A percentile compares a stretch with the other conserved stretches of the same genome.
phyloP scores from a whole-genome alignment of 495 filamentous ascomycete genomes.

The Aspergillus nanangensis region DNA sequence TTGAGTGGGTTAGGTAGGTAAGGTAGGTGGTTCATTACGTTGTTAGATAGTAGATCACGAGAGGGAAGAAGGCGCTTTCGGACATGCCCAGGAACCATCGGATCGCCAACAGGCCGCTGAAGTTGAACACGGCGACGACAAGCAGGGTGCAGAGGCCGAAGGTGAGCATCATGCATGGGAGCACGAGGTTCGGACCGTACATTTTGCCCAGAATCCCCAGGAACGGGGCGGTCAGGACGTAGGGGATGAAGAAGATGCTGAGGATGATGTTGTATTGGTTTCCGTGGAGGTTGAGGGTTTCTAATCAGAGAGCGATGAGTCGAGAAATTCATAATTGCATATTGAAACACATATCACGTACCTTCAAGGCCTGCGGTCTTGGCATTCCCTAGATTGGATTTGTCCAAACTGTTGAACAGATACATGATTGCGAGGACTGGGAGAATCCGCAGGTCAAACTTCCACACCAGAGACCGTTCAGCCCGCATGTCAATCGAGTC shows the following conservation, averaged over 20 bases:
- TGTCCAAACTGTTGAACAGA: constrained; percentile 53
- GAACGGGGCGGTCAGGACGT: constrained; percentile 59
- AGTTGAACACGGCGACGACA: constrained; percentile 50
- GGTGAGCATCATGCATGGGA: constrained; percentile 61
- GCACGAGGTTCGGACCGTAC: constrained; percentile 53
- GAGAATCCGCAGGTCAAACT: constrained; percentile 52
- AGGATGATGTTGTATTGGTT: constrained; percentile 67
- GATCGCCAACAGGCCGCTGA: constrained; percentile 55
- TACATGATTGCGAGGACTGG: constrained; percentile 56
- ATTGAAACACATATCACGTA: constrained; percentile 5
- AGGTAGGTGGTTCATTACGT: constrained; percentile 20
- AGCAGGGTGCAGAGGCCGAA: constrained; percentile 58
- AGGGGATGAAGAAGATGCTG: constrained; percentile 69
- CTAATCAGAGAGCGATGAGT: no score
- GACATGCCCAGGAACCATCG: constrained; percentile 57
- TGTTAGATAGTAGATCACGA: constrained; percentile 55
- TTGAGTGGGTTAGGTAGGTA: not conserved
- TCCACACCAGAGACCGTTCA: constrained; percentile 49
- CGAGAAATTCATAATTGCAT: no score
- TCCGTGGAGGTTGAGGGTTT: constrained; percentile 42
- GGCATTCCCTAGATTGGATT: constrained; percentile 58
- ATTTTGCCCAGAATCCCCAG: constrained; percentile 63
- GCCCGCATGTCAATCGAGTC: constrained; percentile 17
- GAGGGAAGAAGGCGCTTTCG: constrained; percentile 67
- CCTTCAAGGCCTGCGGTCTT: constrained; percentile 51